Base-by-base conservation (phyloP, 2,329 filamentous ascomycete genomes). In the Pestalotiopsis sp. region DNA sequence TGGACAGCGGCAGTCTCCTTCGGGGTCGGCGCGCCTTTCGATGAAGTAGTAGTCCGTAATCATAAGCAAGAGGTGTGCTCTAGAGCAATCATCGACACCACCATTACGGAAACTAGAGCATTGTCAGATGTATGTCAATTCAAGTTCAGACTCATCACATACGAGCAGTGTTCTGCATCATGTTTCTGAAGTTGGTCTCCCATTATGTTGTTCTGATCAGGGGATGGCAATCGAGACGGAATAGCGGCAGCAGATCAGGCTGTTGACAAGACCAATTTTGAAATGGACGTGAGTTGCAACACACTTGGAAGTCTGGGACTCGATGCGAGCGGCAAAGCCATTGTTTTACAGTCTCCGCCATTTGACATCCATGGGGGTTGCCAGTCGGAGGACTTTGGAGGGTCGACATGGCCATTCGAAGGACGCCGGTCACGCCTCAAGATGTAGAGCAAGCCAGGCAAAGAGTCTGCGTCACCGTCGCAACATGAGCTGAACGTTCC, bases 1-100 rank as follows among this genome's bases (percentile, higher is more conserved):
- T 14, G 61, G 61, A 63, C 61, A 63, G 23, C 20, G 17, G 27
- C 27, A 63, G 9, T 14, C 5, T 9, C 5, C 0, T 41, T 23
- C 14, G 6, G 27, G 17, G 14, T 23, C n/a, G 31, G 20, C 36
- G 12, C 17, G 23, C 12, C 23, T 36, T 2, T n/a, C 17, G 20
- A 63, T 20, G 20, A 63, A 63, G 27, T 63, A 63, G n/a, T 63
- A 63, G 36, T 63, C 61, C 61, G 38, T 63, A 4, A 41, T 14
- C 61, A 63, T 23, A 4, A 41, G 31, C 61, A 63, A n/a, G 17
- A 63, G 38, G 13, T 36, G 61, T 5, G 17, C 61, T 11, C 31
- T 31, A 3, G 61, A 38, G n/a, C 61, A 63, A 9, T 63, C 38
- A n/a, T 23, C 61, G 12, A 63, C 27, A n/a, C n/a, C 31, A 20